Evolutionary conservation across 2,329 filamentous ascomycete species (phyloP), one percentile per base, ranked within the genome.

Genomic region (Penicillium italicum): DNA sequence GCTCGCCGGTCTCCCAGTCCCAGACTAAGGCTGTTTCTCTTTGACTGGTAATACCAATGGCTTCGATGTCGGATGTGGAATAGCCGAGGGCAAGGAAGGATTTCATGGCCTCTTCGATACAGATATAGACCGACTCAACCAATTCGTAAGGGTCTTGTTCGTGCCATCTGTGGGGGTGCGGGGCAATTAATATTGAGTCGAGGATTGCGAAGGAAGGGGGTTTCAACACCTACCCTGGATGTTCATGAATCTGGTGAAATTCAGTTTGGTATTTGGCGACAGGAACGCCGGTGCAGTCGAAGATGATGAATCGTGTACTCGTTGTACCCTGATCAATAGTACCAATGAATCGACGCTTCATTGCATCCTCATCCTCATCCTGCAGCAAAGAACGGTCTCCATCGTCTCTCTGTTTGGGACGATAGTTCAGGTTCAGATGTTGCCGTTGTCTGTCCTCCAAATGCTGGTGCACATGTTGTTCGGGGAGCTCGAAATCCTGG

Each of bases 281-380:
- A 4, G 89, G 89, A 56, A 88, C 85, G 53, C 91, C 91, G 40
- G 83, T 77, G 61, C 85, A 85, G 74, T 96, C 86, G 77, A 96
- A 96, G 69, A 97, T 92, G 65, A 96, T 83, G 75, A 96, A 96
- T 36, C 91, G 84, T 33, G 91, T 90, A 56, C 89, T 93, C 31
- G 91, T 96, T 12, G 91, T 96, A 56, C 91, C 91, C 69, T 95
- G 90, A 70, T 96, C 91, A 70, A 96, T 92, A 64, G 89, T 90
- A 57, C 91, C 91, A 58, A 96, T 87, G 68, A 90, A 96, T 44
- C 62, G 71, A 33, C 73, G 64, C 53, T 74, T 73, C 38, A 74
- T 60, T 46, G 69, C 70, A 48, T 69, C 66, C 42, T 62, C 67
- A 1, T 60, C 59, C 53, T 73, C 70, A 33, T 73, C 65, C 38